Percentiles rank a stretch among this genome's conserved stretches.
Conservation (phyloP, 106 monocot species). For the Apostasia ramifera region DNA sequence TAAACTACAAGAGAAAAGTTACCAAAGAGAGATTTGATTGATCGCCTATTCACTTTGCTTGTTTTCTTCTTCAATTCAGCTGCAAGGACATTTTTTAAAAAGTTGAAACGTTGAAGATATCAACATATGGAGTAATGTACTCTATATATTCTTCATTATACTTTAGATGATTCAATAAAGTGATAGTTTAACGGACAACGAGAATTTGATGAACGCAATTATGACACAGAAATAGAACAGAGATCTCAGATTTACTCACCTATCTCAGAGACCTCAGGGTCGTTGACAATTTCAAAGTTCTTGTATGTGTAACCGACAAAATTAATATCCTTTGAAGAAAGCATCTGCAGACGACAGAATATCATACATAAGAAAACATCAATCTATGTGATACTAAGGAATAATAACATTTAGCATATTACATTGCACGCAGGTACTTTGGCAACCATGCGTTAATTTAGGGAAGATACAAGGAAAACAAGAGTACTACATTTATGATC, state of each 20-base stretch:
- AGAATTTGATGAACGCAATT: background rate
- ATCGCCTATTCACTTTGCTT: slow-evolving; percentile 2
- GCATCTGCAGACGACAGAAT: slow-evolving; percentile 10
- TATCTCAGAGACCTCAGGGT: slow-evolving; percentile 14
- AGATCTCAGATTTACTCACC: background rate
- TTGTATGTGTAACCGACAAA: slow-evolving; percentile 23
- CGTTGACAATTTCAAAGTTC: slow-evolving; percentile 23
- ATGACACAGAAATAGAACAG: background rate
- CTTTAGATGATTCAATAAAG: no score
- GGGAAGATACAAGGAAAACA: background rate
- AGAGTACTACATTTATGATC: no score
- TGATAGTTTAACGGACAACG: no score
- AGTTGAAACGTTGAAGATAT: background rate
- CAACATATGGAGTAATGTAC: no score
- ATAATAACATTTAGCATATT: background rate
- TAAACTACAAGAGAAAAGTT: background rate
- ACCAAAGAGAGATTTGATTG: slow-evolving; percentile 24
- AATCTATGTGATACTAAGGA: background rate
- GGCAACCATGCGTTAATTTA: background rate
- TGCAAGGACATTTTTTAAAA: background rate
- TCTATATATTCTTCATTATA: no score
- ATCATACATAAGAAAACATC: background rate
- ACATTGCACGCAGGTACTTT: background rate
- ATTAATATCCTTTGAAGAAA: slow-evolving; percentile 21
- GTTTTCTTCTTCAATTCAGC: slow-evolving; percentile 23